Evolutionary conservation across 495 filamentous ascomycete genomes (phyloP), one percentile per base, ranked within the genome.

Genomic region (Chaetomium cochliodes): DNA sequence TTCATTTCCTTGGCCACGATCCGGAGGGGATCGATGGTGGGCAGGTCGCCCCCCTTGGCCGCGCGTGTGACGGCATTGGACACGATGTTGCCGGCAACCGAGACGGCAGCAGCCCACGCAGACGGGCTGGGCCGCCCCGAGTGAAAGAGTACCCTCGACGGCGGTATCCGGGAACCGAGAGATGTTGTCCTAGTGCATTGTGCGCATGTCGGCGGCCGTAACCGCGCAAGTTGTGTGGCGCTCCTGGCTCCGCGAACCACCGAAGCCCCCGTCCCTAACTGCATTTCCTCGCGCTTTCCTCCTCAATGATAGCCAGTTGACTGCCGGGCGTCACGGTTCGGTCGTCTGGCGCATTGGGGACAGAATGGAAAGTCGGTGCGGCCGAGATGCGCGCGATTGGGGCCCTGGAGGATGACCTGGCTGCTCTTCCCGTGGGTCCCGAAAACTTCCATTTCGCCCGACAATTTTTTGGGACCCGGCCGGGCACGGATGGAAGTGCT

Each of bases 1-100:
- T 96, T 96, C 85, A 97, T 88, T 78, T 97, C 93, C 78, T 96
- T 96, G 57, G 90, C 92, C 23, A 97, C 90, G 41, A 91, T 91
- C 42, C 88, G 83, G 67, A 92, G 82, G 26, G 89, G 89, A 71
- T 92, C 90, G 66, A 91, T 85, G 62, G 66, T 63, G 37, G 85
- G 85, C 68, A 90, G 78, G 62, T 85, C 86, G 60, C 78, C 78
- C 65, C 78, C 78, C 65, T 78, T 71, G 60, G 77, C 69, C 70
- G 83, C 78, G 76, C 87, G 69, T 75, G 86, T 77, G 51, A 88
- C 76, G 39, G 86, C 88, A 74, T 90, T 89, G 59, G 80, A 80
- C 72, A 96, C 88, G 68, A 92, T 82, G 71, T 88, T 86, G 64
- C 91, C 88, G 26, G 90, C 92, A 3, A 90, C 89, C 4, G 89